Base-by-base conservation (phyloP, 345 rosid species). In the Sonneratia alba region DNA sequence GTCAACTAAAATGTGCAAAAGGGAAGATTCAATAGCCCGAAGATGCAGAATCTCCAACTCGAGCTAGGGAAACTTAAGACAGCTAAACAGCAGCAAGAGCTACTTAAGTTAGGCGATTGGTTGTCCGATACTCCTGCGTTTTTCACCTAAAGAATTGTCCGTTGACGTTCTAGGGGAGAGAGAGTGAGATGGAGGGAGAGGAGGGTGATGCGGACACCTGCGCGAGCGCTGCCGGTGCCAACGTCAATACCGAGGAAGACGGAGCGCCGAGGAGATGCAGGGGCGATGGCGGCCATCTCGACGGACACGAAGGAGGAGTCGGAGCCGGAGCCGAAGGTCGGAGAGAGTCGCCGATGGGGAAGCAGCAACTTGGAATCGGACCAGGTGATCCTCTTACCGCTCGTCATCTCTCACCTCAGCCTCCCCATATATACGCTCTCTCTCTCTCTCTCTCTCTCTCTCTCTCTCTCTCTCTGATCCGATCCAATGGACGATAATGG, bases 171-270 rank as follows among this genome's bases (percentile, higher is more conserved):
- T 8, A 47, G 14, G 51, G 32, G 42, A 65, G 38, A 65, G 32
- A 40, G 7, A 38, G 48, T 1, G 18, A 22, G 32, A 16, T 37
- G 3, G 18, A 22, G 32, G 21, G 70, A 36, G 0, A 59, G 56
- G 63, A 18, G 64, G 34, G 65, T 61, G 40, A 74, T 21, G 49
- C 21, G 38, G 61, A 55, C 24, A 91, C 99, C 97, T 55, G 98
- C 98, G 69, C 97, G 93, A 42, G 97, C 97, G 75, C 98, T 94
- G 78, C 97, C 95, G 43, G 97, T 94, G 79, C 98, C 98, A 45
- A 92, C 97, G 81, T 94, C 98, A 27, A 94, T 89, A 45, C 98
- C 96, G 77, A 94, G 95, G 78, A 88, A 90, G 71, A 87, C 75
- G 66, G 88, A 72, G 68, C 91, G 86, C 63, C 71, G 79, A 19